Base-by-base conservation (phyloP, 2,329 filamentous ascomycete genomes). In the Diplodia scrobiculata region DNA sequence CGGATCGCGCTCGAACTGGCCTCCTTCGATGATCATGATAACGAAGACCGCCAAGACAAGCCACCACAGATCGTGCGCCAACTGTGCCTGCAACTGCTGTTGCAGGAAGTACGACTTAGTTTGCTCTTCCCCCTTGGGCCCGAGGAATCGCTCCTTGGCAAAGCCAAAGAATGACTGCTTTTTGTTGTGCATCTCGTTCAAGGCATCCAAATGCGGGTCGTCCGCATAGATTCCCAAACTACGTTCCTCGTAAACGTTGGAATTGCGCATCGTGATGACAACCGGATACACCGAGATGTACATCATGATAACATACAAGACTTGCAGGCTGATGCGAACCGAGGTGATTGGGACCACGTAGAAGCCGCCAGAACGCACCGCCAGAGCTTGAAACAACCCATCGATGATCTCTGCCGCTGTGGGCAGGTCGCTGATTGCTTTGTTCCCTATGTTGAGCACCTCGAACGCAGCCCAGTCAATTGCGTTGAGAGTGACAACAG, bases 291-390 rank as follows among this genome's bases (percentile, higher is more conserved):
- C 82, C 5, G 83, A 83, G 54, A 88, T 87, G 73, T 87, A 88
- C 86, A 89, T 88, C 86, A 88, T 88, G 52, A 86, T 80, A 0
- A 88, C 77, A 66, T 87, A 84, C 38, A 85, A 81, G 41, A 87
- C 81, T 67, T 86, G 86, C 0, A 87, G 80, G 2, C 80, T 82
- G 5, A 86, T 83, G 45, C 82, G 84, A 1, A 87, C 77, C 0
- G 72, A 73, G 3, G 82, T 73, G 13, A 86, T 79, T 19, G 78
- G 73, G 36, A 86, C 79, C 52, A 86, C 71, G 76, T 84, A 76
- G 79, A 80, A 75, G 71, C 85, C 75, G 67, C 84, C 73, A 74
- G 79, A 77, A 72, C 85, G 69, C 67, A 83, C 73, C 68, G 81
- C 75, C 71, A 86, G 68, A 69, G 86, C 84, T 75, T 88, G 86